Base-by-base conservation (phyloP, 208 protist species). In the Zelonia costaricensis region DNA sequence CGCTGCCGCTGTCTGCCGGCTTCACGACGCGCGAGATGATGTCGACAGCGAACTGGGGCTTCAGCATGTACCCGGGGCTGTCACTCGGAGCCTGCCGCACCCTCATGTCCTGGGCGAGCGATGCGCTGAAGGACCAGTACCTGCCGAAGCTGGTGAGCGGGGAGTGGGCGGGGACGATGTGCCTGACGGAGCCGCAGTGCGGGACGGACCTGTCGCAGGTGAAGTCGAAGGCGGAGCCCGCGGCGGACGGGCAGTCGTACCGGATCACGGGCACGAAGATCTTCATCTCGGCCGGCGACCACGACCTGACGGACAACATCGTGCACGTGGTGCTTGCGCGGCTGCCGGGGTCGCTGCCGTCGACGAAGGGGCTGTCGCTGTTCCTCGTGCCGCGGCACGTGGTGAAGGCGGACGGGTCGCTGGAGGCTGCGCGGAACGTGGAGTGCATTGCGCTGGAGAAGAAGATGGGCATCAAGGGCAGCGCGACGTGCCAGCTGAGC, bases 401-500 rank as follows among this genome's bases (percentile, higher is more conserved):
- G 20, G 74, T 91, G 33, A 80, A 79, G 23, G 56, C 42, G 22
- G 82, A 93, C 66, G 91, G 91, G 38, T 79, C 65, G 30, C 60
- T 93, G 30, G 79, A 78, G 45, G 52, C 60, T 43, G 62, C 76
- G 31, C 86, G 82, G 56, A 87, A 91, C 62, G 80, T 91, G 22
- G 72, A 75, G 35, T 85, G 79, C 61, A 74, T 66, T 3, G 78
- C 75, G 7, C 60, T 97, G 15, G 87, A 95, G 76, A 69, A 91
- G 22, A 94, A 95, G 69, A 94, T 97, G 89, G 92, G 92, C 47
- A 94, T 93, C 63, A 88, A 95, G 62, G 84, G 73, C 39, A 89
- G 79, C 61, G 43, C 82, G 13, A 93, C 84, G 16, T 83, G 76
- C 62, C 83, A 93, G 76, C 74, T 97, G 38, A 72, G 82, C 63